These are phyloP conservation scores for Kodamaea nitidulidarum DNA, from an alignment of 805 yeast genomes.

Conservation along the genomic window DNA sequence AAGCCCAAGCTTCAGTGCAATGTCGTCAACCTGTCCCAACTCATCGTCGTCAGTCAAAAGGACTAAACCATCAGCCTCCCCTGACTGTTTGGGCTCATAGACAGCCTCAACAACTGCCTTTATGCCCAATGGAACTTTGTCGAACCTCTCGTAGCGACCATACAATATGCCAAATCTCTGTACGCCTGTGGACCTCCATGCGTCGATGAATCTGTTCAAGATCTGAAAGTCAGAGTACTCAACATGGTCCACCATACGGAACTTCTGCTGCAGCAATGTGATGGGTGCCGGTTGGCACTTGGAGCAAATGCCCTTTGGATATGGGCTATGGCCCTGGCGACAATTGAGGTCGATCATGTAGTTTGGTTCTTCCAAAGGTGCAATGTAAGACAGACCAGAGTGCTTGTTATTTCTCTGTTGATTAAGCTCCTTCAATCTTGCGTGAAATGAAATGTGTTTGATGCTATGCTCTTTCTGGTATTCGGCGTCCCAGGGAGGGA, in stretches of 20 bases:
- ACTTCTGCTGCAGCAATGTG: constrained; percentile 82
- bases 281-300: constrained; percentile 96
- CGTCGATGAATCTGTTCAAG: constrained; percentile 78
- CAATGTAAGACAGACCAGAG: constrained; percentile 60
- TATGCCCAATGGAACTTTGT: constrained; percentile 84
- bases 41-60: constrained; percentile 55
- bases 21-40: constrained; percentile 39
- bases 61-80: constrained; percentile 81
- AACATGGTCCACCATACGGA: constrained; percentile 96
- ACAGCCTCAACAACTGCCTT: constrained; percentile 93
- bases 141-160: constrained; percentile 76
- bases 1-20: constrained; percentile 60
- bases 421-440: constrained; percentile 70
- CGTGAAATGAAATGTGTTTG: constrained; percentile 85
- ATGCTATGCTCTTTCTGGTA: constrained; percentile 72
- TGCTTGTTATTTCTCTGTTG: constrained; percentile 60
- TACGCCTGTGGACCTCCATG: constrained; percentile 85
- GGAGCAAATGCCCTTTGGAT: constrained; percentile 94
- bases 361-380: constrained; percentile 72
- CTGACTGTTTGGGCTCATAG: constrained; percentile 87
- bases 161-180: constrained; percentile 85
- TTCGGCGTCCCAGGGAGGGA: constrained; percentile 89
- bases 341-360: constrained; percentile 65
- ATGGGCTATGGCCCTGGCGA: constrained; percentile 79
- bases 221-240: constrained; percentile 76